These are phyloP conservation scores for Dionaea muscipula DNA, from an alignment of 179 eudicot genomes.

Conservation along the genomic window DNA sequence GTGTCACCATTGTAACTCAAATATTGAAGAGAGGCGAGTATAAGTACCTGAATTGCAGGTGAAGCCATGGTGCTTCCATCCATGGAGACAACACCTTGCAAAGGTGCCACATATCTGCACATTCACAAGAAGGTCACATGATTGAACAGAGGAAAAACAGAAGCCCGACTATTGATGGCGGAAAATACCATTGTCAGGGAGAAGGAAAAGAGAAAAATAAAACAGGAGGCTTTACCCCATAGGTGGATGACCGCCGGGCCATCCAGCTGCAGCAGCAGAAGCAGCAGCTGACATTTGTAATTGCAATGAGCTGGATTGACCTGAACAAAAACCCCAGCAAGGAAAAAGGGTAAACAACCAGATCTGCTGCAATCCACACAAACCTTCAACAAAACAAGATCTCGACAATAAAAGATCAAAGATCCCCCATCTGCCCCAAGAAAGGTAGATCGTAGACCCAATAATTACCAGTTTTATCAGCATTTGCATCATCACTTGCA, in stretches of 20 bases:
- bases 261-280: conserved; percentile 57
- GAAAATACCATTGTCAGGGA: background rate
- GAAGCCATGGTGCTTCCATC: conserved; percentile 64
- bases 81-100: conserved; percentile 93
- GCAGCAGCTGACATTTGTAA: conserved; percentile 63
- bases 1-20: no score
- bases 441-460: background rate
- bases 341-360: conserved; percentile 1
- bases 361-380: conserved; percentile 3
- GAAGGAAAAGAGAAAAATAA: background rate
- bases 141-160: conserved; percentile 2
- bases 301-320: conserved; percentile 54
- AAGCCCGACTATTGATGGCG: background rate
- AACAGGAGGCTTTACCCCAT: conserved; percentile 57
- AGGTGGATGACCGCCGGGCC: conserved; percentile 86
- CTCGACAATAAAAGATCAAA: background rate
- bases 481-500: conserved; percentile 25
- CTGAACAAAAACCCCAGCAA: conserved; percentile 19
- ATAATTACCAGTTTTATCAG: conserved; percentile 48
- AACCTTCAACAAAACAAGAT: background rate
- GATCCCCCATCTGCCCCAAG: no score
- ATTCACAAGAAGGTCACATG: conserved; percentile 11
- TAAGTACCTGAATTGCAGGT: conserved; percentile 59
- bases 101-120: conserved; percentile 82
- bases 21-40: no score